phyloP scores from a whole-genome alignment of 306 rosid species.

The Medicago truncatula region DNA sequence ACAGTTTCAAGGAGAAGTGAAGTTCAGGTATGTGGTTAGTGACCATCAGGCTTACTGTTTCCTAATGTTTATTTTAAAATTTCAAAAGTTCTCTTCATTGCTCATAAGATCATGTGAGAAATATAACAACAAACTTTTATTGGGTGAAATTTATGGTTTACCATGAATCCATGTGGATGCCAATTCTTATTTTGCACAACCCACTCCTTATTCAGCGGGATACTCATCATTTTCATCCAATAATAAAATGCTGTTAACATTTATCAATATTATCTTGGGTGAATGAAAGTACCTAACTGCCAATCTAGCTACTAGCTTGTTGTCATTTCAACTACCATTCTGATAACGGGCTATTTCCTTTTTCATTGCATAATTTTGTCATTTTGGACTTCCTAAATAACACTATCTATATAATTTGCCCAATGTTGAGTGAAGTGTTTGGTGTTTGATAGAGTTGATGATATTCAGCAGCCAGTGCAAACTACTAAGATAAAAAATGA shows the following conservation, averaged over 20 bases:
- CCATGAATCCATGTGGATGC: not conserved
- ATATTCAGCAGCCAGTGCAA: conserved; percentile 53
- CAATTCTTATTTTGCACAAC: not conserved
- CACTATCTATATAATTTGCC: conserved; percentile 18
- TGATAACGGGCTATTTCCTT: conserved; percentile 20
- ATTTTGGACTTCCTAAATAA: conserved; percentile 15
- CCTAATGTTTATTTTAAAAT: not conserved
- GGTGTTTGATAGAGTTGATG: conserved; percentile 67
- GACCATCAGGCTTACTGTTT: conserved; percentile 41
- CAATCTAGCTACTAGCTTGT: conserved; percentile 27
- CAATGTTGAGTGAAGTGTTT: conserved; percentile 34
- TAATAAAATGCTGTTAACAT: not conserved
- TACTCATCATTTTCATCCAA: not conserved
- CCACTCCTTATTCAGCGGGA: not conserved
- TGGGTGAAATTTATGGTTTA: not conserved
- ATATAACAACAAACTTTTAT: not conserved
- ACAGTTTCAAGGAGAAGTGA: conserved; percentile 86
- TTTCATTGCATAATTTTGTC: conserved; percentile 35
- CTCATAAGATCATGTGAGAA: not conserved
- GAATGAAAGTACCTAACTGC: conserved; percentile 29
- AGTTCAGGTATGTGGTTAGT: conserved; percentile 71
- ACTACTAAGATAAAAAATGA: conserved; percentile 26
- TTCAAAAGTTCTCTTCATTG: conserved; percentile 10
- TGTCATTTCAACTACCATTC: conserved; percentile 32
- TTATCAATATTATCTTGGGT: conserved; percentile 15